These are phyloP conservation scores for Petrea volubilis DNA, from an alignment of 257 asterid species.

Conservation along the genomic window DNA sequence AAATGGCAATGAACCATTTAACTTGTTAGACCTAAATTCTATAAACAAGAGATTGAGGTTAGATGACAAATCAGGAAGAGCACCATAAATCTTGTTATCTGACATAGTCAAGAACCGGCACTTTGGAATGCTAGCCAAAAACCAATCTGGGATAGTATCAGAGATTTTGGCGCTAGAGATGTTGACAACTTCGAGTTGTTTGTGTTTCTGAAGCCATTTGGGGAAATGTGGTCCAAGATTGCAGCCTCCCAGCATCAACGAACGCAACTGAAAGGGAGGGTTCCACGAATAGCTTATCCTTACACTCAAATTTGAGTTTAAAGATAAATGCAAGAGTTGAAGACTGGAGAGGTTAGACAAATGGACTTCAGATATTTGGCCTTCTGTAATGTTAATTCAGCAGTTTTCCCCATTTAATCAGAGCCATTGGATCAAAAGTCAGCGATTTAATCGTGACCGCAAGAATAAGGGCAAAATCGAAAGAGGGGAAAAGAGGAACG, in stretches of 20 bases:
- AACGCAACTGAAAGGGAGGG: constrained; percentile 22
- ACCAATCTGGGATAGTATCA: constrained; percentile 20
- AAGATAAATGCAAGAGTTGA: constrained; percentile 14
- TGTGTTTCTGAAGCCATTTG: constrained; percentile 25
- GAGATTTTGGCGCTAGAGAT: constrained; percentile 17
- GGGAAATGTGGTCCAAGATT: constrained; percentile 25
- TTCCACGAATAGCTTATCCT: constrained; percentile 14
- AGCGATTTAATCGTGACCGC: no score
- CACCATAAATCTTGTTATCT: constrained; percentile 4
- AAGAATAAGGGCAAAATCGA: no score
- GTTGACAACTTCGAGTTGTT: background rate
- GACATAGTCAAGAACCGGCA: background rate
- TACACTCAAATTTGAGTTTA: constrained; percentile 15
- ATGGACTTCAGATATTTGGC: constrained; percentile 26
- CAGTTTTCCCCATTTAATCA: no score
- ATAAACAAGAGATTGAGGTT: background rate
- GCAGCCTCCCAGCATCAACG: background rate
- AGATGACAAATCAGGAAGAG: background rate
- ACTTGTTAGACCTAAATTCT: constrained; percentile 5
- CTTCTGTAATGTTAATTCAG: no score
- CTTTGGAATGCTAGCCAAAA: constrained; percentile 12
- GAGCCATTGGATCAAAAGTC: no score
- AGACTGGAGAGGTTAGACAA: constrained; percentile 24
- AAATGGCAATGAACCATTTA: constrained; percentile 18
- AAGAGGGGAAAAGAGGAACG: no score